Base-by-base conservation (phyloP, 352 stramenopile genomes). In the Thraustochytrium sp. region DNA sequence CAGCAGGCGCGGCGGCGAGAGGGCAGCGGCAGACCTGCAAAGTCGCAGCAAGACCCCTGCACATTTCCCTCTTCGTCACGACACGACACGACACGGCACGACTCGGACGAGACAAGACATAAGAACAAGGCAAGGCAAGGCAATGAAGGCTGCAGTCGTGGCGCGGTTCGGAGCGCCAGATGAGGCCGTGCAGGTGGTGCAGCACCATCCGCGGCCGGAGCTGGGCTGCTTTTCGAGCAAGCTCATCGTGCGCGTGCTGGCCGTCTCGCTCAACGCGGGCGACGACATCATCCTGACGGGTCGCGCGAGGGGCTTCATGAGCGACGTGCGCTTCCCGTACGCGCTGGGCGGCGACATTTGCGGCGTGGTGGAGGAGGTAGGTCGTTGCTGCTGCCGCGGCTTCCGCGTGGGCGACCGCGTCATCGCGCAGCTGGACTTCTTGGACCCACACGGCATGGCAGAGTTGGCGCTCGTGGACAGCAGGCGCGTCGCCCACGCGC, bases 391-490 rank as follows among this genome's bases (percentile, higher is more conserved):
- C 55, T 56, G 13, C 29, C 11, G 16, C 5, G 11, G 38, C 23
- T 87, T 90, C 65, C 73, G 85, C 13, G 63, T 84, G 18, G 88
- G 88, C n/a, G 87, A 91, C 82, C 83, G 82, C 44, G 72, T 91
- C n/a, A 82, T 88, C 18, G 38, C 40, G 16, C 36, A 54, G 38
- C 11, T 75, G 5, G 37, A 38, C 1, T 75, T 85, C 85, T 0
- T 59, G 21, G n/a, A n/a, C 4, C 21, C 23, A 26, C 44, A 87
- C 26, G 88, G 78, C 9, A 61, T 90, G 11, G 83, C 86, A 13
- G 88, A 91, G 49, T 88, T 76, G 56, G 82, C 87, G 3, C 54
- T 87, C 2, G 82, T 89, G 38, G 84, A 88, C 64, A 51, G 53
- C 26, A 76, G 40, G 5, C 72, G 37, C 0, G 85, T 68, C 0